Evolutionary conservation across 2,329 filamentous ascomycete species (phyloP), one percentile per base, ranked within the genome.

Genomic region (Pseudocercospora fuligena): DNA sequence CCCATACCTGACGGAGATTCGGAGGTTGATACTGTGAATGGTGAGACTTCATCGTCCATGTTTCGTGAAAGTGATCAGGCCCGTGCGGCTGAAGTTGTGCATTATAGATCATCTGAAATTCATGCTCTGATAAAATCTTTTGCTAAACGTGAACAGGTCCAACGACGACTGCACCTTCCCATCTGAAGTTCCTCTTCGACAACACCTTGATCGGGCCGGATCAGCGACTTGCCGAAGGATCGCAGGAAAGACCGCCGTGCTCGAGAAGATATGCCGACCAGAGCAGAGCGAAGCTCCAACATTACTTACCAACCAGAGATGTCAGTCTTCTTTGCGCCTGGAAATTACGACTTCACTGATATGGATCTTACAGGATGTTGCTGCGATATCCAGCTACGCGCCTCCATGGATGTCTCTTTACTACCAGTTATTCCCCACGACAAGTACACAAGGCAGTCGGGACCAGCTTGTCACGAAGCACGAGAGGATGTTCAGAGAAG

Each of bases 171-270:
- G 69, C 69, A 43, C 76, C 76, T 29, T 66, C 72, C 8, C 75
- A 78, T 63, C 61, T 78, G 1, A 71, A 69, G 46, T 73, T 73
- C 29, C 69, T 77, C 9, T 77, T 78, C 64, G 72, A 77, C 43
- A 77, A 77, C 59, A 70, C 73, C 31, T 66, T 74, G 57, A 72
- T 78, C n/a, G 65, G 64, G 8, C 70, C 67, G 21, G 64, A 68
- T 51, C 61, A 66, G 47, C 61, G 60, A 33, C 25, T 61, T 29
- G 64, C 64, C 14, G 60, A 67, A 11, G 54, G 54, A 9, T 5
- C 51, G n/a, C 25, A 51, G 54, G 33, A 61, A 31, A 49, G 21
- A 43, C 53, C 62, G 7, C 60, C 61, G 6, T 66, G 66, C 49
- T 71, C 69, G 12, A 25, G 40, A 1, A 60, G 69, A 23, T 71